A percentile compares a stretch with the other conserved stretches of the same genome.
phyloP scores from a whole-genome alignment of 345 rosid species.

The Euphorbia peplus region DNA sequence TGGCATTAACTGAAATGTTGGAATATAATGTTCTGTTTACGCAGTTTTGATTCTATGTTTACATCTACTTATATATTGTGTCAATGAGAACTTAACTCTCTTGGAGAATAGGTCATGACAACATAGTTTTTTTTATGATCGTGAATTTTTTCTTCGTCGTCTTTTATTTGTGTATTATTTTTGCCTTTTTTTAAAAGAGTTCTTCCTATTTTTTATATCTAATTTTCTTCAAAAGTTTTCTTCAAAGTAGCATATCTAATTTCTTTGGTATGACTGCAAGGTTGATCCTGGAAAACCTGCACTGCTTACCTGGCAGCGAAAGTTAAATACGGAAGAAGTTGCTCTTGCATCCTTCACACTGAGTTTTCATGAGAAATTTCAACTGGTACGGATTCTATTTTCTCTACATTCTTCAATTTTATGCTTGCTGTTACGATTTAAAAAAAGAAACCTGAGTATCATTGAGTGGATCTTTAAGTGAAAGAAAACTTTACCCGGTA shows the following conservation, averaged over 20 bases:
- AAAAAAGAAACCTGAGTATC: neutral
- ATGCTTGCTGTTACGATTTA: neutral
- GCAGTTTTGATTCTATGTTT: neutral
- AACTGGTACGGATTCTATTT: slow-evolving; percentile 14
- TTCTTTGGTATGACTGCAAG: slow-evolving; percentile 9
- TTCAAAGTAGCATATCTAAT: slow-evolving; percentile 8
- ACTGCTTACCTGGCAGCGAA: slow-evolving; percentile 33
- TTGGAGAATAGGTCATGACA: no score
- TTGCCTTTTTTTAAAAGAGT: neutral
- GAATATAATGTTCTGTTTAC: no score
- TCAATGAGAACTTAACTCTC: neutral
- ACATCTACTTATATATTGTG: neutral
- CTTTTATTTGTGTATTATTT: neutral
- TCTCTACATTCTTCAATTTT: neutral
- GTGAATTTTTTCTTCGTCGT: neutral
- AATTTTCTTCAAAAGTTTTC: no score
- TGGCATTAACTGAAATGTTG: no score
- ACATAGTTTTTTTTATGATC: neutral
- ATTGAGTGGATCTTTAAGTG: neutral
- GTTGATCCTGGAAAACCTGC: slow-evolving; percentile 34
- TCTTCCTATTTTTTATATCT: neutral
- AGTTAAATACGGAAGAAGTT: slow-evolving; percentile 12
- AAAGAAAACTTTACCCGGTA: neutral
- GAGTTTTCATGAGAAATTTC: slow-evolving; percentile 22
- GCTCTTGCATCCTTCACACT: slow-evolving; percentile 16